Conservation (phyloP, 1,284 basidiomycete species). For the Moniliophthora roreri region DNA sequence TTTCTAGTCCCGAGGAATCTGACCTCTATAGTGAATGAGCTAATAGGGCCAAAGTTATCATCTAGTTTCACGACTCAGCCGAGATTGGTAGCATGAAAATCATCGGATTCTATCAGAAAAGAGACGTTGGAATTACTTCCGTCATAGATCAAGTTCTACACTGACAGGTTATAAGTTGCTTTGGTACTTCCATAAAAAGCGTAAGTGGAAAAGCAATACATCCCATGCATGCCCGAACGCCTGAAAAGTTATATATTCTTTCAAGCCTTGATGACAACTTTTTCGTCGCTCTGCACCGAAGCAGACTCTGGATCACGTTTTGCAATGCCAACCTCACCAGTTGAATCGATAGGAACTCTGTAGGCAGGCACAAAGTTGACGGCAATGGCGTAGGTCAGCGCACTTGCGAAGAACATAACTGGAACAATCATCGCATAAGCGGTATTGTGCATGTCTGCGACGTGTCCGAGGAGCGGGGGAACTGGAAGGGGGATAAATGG, state of each 20-base stretch:
- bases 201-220: too few species aligned
- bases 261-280: neutral
- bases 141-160: too few species aligned
- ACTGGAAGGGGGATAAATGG: slow-evolving; percentile 16
- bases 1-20: too few species aligned
- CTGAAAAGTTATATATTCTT: neutral
- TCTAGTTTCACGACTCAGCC: too few species aligned
- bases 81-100: too few species aligned
- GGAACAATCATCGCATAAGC: slow-evolving; percentile 33
- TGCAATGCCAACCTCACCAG: slow-evolving; percentile 13
- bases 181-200: too few species aligned
- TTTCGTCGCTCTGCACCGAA: neutral
- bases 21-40: too few species aligned
- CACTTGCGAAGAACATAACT: slow-evolving; percentile 28
- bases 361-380: slow-evolving; percentile 32
- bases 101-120: too few species aligned
- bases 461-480: slow-evolving; percentile 30
- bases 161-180: too few species aligned
- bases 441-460: slow-evolving; percentile 31
- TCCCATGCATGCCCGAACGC: too few species aligned
- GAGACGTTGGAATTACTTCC: too few species aligned
- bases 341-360: slow-evolving; percentile 26
- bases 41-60: too few species aligned
- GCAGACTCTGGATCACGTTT: neutral
- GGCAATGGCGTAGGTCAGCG: slow-evolving; percentile 27